Base-by-base conservation (phyloP, 23 red algal species). In the Porphyridium purpureum region DNA sequence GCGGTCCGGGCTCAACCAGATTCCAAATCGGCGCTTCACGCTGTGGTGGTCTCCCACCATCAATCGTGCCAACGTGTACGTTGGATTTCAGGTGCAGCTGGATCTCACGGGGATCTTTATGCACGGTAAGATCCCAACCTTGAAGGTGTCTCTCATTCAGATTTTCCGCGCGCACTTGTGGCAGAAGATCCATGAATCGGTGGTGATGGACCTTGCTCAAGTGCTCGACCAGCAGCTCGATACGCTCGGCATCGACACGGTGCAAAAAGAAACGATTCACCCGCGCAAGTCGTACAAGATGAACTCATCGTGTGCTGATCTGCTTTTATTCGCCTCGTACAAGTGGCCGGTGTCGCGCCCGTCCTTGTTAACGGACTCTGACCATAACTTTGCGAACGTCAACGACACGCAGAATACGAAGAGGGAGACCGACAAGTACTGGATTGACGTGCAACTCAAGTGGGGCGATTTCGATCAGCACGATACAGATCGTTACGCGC, bases 31-130 rank as follows among this genome's bases (percentile, higher is more conserved):
- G 4, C 66, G 90, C 6, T 98, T 98, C 59, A 98, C 90, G 3
- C 66, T 98, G 26, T 98, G 90, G 90, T 98, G 90, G 90, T 79
- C 69, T 34, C 90, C 90, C 21, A 98, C 90, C 27, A 98, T 98
- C 47, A 98, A 98, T 55, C 75, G 90, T 21, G 75, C 67, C 23
- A 83, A 83, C 46, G 90, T 98, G 0, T 98, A 98, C 58, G 79
- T 98, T 19, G 90, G 90, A 21, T 98, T 98, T 53, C 90, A 83
- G 28, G 90, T 85, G 41, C 90, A 98, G 49, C 73, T 98, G 20
- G 90, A 98, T 74, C 71, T 98, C 33, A 98, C 90, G 15, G 90
- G 90, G 4, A 86, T 82, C 42, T 86, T 98, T 55, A 98, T 98
- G 90, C 80, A 98, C 44, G 90, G 90, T 9, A 98, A 98, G 56